Evolutionary conservation across 129 eudicot genomes (phyloP).

Genomic region (Pseudognaphalium luteoalbum): DNA sequence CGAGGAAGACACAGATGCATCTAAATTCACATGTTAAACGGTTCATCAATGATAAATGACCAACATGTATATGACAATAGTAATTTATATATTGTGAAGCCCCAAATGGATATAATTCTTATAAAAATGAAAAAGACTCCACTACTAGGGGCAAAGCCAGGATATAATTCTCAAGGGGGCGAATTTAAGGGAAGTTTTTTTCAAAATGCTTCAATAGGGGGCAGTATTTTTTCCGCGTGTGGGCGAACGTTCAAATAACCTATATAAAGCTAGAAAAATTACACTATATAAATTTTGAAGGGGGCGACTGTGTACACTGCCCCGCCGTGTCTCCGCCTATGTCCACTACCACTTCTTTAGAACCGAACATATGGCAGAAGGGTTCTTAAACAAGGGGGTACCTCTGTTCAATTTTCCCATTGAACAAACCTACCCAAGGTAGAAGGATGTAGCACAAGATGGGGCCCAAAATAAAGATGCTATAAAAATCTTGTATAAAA

Average conservation of each 20-base stretch:
- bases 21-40: background rate
- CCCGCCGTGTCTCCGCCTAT: no score
- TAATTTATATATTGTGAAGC: constrained; percentile 22
- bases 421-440: constrained; percentile 22
- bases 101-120: constrained; percentile 32
- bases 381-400: constrained; percentile 23
- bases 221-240: no score
- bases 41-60: background rate
- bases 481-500: constrained; percentile 26
- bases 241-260: no score
- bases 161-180: no score
- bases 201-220: no score
- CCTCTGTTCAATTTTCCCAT: constrained; percentile 29
- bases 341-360: constrained; percentile 25
- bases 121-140: constrained; percentile 44
- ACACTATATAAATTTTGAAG: no score
- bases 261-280: no score
- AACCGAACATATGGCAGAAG: constrained; percentile 23
- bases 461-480: constrained; percentile 23
- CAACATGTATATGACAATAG: constrained; percentile 5
- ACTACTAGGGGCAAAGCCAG: constrained; percentile 21
- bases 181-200: no score
- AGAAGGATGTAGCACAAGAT: constrained; percentile 18
- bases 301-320: no score
- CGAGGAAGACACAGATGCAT: background rate